Evolutionary conservation across 805 yeast species (phyloP).

Genomic region (Dipodascopsis uninucleata): DNA sequence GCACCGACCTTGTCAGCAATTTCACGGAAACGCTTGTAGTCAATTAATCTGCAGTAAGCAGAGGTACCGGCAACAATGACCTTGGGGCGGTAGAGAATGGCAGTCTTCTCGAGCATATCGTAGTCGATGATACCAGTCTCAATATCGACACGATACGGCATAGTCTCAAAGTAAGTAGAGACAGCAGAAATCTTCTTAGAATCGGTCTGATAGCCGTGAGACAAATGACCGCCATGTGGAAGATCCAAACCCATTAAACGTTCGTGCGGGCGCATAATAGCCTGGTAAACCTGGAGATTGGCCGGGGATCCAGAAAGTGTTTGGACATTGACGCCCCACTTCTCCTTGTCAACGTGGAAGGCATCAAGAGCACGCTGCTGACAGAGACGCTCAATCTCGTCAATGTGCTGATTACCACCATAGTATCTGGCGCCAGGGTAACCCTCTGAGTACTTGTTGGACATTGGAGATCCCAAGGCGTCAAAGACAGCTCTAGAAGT

Average conservation of each 20-base stretch:
- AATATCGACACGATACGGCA: conserved; percentile 94
- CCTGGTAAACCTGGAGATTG: conserved; percentile 92
- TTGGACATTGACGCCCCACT: conserved; percentile 99
- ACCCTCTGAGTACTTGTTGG: conserved; percentile 98
- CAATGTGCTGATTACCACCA: conserved; percentile 97
- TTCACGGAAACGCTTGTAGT: conserved; percentile 92
- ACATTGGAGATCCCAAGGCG: conserved; percentile 95
- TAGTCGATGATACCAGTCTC: conserved; percentile 94
- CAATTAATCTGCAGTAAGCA: conserved; percentile 94
- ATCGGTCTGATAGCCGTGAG: conserved; percentile 97
- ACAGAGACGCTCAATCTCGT: conserved; percentile 86
- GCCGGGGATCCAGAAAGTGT: conserved; percentile 97
- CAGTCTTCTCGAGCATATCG: conserved; percentile 89
- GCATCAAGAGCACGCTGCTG: conserved; percentile 93
- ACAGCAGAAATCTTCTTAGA: conserved; percentile 91
- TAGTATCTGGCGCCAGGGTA: conserved; percentile 99
- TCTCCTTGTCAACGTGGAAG: conserved; percentile 68
- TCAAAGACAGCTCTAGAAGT: conserved; percentile 95
- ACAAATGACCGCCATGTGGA: conserved; percentile 98
- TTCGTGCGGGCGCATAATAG: conserved; percentile 91
- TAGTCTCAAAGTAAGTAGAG: conserved; percentile 94
- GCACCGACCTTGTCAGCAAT: conserved; percentile 98
- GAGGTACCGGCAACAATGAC: conserved; percentile 96
- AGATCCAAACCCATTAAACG: conserved; percentile 96
- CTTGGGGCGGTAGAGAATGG: conserved; percentile 90